Base-by-base conservation (phyloP, 768 basidiomycete species). In the Psilocybe tampanensis region DNA sequence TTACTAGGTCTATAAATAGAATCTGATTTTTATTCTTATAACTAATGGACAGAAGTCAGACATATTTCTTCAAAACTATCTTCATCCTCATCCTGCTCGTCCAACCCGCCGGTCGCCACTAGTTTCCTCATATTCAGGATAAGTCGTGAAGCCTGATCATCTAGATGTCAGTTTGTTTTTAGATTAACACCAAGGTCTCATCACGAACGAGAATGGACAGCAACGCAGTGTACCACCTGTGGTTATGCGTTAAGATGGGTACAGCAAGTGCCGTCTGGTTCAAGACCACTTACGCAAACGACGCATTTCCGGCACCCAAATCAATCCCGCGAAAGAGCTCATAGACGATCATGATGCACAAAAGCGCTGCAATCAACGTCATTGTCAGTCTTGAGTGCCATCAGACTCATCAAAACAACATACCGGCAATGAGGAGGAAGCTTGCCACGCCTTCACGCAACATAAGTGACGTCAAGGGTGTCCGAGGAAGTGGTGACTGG, bases 381-480 rank as follows among this genome's bases (percentile, higher is more conserved):
- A 44, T 21, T n/a, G n/a, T n/a, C 19, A 21, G n/a, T 13, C 8
- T 8, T 44, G 19, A 19, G 18, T 44, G 39, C 34, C 22, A 1
- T 33, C 22, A 41, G 39, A 18, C 9, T 45, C 21, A 39, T 8
- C 1, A 15, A 3, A 8, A 8, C 29, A 15, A 24, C 36, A 9
- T 41, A 32, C 29, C 26, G 22, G 23, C 5, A 12, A 32, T 49
- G 15, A 51, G 9, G 5, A 45, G 33, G 22, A 59, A 59, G 1
- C 45, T 36, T 2, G 52, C 53, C 5, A 59, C 22, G 21, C 47
- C 58, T 12, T 59, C 58, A 8, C 58, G 52, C 24, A 59, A 39
- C 58, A 59, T 59, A 12, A 59, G 24, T 11, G 58, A 60, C 7
- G 53, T 54, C 54, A 60, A 47, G 7, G 58, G 58, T n/a, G 58